Conservation (phyloP, 306 rosid species). For the Hippophae tibetana region DNA sequence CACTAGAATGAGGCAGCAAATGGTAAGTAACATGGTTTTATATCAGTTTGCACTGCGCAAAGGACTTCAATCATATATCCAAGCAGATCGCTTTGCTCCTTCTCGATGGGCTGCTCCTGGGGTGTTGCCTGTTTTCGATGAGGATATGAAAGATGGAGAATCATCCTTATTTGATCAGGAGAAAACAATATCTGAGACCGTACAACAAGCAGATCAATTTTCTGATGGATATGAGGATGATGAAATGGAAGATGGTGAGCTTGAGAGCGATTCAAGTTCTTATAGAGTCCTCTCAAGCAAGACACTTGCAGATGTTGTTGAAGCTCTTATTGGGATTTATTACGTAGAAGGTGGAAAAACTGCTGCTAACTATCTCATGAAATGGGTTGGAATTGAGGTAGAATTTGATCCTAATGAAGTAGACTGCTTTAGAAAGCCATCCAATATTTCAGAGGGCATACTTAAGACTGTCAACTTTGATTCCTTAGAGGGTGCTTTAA, state of each 20-base stretch:
- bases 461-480: slow-evolving; percentile 70
- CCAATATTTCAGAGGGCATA: slow-evolving; percentile 60
- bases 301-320: slow-evolving; percentile 98
- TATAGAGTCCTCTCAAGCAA: slow-evolving; percentile 96
- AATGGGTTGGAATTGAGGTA: slow-evolving; percentile 88
- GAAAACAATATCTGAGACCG: slow-evolving; percentile 26
- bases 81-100: slow-evolving; percentile 97
- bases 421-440: slow-evolving; percentile 44
- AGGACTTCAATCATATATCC: slow-evolving; percentile 91
- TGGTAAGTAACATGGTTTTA: slow-evolving; percentile 94
- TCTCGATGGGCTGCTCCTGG: slow-evolving; percentile 99
- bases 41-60: slow-evolving; percentile 76
- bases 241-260: slow-evolving; percentile 88
- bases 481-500: slow-evolving; percentile 64
- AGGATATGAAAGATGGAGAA: slow-evolving; percentile 79
- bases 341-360: slow-evolving; percentile 85
- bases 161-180: slow-evolving; percentile 73
- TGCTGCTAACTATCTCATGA: slow-evolving; percentile 94
- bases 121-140: slow-evolving; percentile 89
- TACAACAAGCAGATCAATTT: slow-evolving; percentile 20
- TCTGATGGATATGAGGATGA: slow-evolving; percentile 45
- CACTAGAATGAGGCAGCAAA: slow-evolving; percentile 98
- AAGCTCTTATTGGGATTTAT: slow-evolving; percentile 90
- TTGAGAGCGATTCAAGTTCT: slow-evolving; percentile 85
- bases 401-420: slow-evolving; percentile 70